Evolutionary conservation across 495 filamentous ascomycete genomes (phyloP).

Genomic region (Usnea hakonensis): DNA sequence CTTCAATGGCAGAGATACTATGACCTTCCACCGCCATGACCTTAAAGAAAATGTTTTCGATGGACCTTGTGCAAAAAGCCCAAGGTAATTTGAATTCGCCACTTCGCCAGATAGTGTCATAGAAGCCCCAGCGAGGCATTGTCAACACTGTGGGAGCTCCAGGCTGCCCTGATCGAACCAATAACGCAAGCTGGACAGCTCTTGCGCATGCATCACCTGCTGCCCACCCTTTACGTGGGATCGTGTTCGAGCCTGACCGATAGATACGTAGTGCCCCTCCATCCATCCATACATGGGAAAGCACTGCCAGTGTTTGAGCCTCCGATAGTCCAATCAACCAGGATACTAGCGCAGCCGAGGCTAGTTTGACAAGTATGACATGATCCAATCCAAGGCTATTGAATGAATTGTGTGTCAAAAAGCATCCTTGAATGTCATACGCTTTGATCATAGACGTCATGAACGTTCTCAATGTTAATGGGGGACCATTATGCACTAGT

Average conservation of each 20-base stretch:
- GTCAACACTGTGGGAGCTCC: constrained; percentile 33
- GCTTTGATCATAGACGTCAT: constrained; percentile 37
- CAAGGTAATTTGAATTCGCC: constrained; percentile 26
- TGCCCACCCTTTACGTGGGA: constrained; percentile 42
- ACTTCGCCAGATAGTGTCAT: constrained; percentile 26
- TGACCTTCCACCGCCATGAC: constrained; percentile 36
- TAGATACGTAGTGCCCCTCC: constrained; percentile 33
- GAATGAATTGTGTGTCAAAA: constrained; percentile 36
- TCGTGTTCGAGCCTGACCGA: constrained; percentile 31
- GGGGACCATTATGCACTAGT: constrained; percentile 15
- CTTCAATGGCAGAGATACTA: constrained; percentile 34
- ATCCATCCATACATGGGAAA: constrained; percentile 40
- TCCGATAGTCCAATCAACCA: constrained; percentile 33
- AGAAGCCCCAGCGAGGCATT: constrained; percentile 35
- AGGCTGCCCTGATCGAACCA: constrained; percentile 30
- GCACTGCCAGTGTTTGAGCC: constrained; percentile 29
- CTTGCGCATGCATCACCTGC: constrained; percentile 39
- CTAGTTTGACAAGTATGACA: constrained; percentile 40
- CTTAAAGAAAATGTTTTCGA: constrained; percentile 38
- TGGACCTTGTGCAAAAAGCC: constrained; percentile 30
- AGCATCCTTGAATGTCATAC: constrained; percentile 43
- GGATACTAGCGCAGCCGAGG: constrained; percentile 33
- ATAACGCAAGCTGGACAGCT: constrained; percentile 36
- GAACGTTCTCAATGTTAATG: constrained; percentile 31
- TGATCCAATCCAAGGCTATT: constrained; percentile 39